phyloP scores from a whole-genome alignment of 495 filamentous ascomycete genomes.

The Cladorrhinum samala region DNA sequence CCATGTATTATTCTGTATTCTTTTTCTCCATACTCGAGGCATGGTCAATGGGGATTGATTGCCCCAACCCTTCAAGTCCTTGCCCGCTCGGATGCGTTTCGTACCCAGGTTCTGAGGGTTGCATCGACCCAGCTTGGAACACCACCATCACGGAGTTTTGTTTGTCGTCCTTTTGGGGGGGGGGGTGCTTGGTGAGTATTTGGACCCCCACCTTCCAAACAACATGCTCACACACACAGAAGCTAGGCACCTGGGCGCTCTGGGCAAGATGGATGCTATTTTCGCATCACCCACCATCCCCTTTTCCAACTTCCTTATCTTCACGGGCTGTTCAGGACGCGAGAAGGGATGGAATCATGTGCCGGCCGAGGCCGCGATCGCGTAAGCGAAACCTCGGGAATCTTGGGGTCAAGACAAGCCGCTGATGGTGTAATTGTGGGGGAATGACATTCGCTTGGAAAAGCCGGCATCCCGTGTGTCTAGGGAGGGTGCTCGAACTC shows the following conservation, averaged over 20 bases:
- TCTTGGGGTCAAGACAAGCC: constrained; percentile 1
- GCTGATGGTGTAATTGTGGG: not conserved
- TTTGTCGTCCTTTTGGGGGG: not conserved
- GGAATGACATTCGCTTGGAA: not conserved
- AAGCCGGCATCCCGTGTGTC: not conserved
- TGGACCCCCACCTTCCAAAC: constrained; percentile 1
- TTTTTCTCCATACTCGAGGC: too few species aligned
- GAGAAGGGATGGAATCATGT: not conserved
- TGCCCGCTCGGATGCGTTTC: not conserved
- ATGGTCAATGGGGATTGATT: too few species aligned
- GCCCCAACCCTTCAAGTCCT: too few species aligned
- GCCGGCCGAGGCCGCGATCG: not conserved
- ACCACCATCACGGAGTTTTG: not conserved
- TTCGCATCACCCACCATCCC: not conserved
- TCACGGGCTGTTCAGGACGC: too few species aligned
- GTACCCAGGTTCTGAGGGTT: not conserved
- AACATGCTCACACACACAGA: not conserved
- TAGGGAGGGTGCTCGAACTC: not conserved
- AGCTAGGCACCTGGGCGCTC: too few species aligned
- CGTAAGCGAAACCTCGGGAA: constrained; percentile 6
- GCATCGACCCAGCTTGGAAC: not conserved
- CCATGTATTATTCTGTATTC: too few species aligned
- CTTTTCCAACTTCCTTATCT: too few species aligned
- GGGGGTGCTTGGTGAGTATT: not conserved
- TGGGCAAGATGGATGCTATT: constrained; percentile 3